phyloP scores from a whole-genome alignment of 164 flowering plant species.

The Piper longum region DNA sequence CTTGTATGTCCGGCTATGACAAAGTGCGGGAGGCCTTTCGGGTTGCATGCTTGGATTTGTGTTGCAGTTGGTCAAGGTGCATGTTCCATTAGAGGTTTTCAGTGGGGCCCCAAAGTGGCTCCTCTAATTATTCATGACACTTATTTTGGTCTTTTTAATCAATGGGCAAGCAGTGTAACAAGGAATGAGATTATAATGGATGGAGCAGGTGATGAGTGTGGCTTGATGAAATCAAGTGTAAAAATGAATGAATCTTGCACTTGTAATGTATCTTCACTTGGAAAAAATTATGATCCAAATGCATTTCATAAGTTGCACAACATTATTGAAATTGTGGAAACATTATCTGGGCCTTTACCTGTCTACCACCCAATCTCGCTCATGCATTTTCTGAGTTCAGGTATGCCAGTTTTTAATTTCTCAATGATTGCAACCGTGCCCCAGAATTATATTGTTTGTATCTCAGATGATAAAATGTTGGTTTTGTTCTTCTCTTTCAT shows the following conservation, averaged over 20 bases:
- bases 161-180: conserved; percentile 27
- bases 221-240: conserved; percentile 6
- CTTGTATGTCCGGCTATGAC: conserved; percentile 21
- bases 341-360: conserved; percentile 44
- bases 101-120: conserved; percentile 65
- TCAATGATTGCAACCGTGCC: neutral
- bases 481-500: no score
- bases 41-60: conserved; percentile 48
- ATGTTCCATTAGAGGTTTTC: conserved; percentile 32
- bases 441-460: no score
- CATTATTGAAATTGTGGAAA: conserved; percentile 44
- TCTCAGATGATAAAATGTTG: no score
- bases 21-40: conserved; percentile 16
- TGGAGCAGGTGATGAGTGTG: conserved; percentile 10
- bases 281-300: conserved; percentile 11
- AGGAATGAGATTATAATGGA: conserved; percentile 13
- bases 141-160: conserved; percentile 48
- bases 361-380: conserved; percentile 70
- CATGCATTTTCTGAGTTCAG: conserved; percentile 51
- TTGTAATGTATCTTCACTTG: conserved; percentile 13
- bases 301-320: conserved; percentile 21
- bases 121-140: conserved; percentile 42
- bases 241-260: conserved; percentile 12
- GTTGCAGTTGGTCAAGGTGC: conserved; percentile 38
- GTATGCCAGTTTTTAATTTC: conserved; percentile 19